These are phyloP conservation scores for Zymoseptoria tritici DNA, from an alignment of 2,329 filamentous ascomycete genomes.

Conservation along the genomic window DNA sequence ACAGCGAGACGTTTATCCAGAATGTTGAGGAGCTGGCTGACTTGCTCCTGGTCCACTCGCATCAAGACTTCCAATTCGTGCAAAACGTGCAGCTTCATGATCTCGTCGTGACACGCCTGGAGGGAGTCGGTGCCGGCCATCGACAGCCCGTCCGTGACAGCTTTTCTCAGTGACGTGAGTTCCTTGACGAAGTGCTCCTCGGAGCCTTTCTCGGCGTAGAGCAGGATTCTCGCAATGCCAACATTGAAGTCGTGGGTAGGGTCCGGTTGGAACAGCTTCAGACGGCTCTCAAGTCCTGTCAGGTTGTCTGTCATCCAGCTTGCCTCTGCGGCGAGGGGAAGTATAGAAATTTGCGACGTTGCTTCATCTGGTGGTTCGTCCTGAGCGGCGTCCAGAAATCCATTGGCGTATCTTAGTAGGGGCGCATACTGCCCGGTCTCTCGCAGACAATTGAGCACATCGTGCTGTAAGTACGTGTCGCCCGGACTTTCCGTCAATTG, in stretches of 20 bases:
- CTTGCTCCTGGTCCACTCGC: constrained; percentile 23
- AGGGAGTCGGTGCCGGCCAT: constrained; percentile 71
- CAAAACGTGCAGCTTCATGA: constrained; percentile 79
- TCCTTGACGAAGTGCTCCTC: constrained; percentile 47
- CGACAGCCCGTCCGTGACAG: constrained; percentile 67
- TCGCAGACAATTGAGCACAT: constrained; percentile 79
- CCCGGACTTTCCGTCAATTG: constrained; percentile 72
- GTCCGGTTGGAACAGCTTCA: constrained; percentile 13
- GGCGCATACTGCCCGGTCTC: constrained; percentile 78
- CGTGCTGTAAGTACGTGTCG: constrained; percentile 69
- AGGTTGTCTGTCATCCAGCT: constrained; percentile 85
- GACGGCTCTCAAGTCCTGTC: constrained; percentile 62
- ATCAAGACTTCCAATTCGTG: constrained; percentile 78
- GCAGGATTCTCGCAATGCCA: constrained; percentile 62
- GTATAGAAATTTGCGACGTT: constrained; percentile 17
- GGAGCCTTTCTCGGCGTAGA: constrained; percentile 48
- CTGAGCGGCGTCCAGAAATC: constrained; percentile 43
- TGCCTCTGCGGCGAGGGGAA: constrained; percentile 83
- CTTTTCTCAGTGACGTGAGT: constrained; percentile 59
- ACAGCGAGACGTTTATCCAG: constrained; percentile 67
- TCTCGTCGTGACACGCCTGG: constrained; percentile 72
- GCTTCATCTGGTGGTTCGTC: constrained; percentile 4
- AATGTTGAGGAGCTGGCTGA: constrained; percentile 7
- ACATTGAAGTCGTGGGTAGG: constrained; percentile 67
- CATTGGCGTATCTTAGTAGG: constrained; percentile 77